These are phyloP conservation scores for Xylaria sp. DNA, from an alignment of 2,329 filamentous ascomycete species.

Conservation along the genomic window DNA sequence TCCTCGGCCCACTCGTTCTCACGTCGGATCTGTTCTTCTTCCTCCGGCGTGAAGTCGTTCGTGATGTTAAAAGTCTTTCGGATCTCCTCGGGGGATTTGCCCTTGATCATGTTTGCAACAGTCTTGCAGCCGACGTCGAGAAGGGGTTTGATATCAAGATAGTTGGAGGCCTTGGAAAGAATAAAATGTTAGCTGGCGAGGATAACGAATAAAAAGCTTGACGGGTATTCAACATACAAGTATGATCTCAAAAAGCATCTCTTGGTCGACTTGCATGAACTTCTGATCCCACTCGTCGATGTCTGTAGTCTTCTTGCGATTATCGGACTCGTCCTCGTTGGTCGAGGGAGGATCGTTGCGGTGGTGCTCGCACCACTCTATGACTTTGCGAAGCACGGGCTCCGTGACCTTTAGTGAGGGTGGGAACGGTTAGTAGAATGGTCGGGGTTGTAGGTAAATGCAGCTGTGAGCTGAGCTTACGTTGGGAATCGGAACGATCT, in stretches of 20 bases:
- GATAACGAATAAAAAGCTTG: not conserved
- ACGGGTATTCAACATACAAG: constrained; percentile 69
- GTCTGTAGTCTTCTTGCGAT: constrained; percentile 97
- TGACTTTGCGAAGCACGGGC: constrained; percentile 91
- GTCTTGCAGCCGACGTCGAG: constrained; percentile 99
- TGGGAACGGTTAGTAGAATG: constrained; percentile 30
- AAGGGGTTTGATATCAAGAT: constrained; percentile 97
- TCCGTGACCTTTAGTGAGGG: constrained; percentile 76
- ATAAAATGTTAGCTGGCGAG: constrained; percentile 12
- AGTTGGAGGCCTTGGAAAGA: constrained; percentile 83
- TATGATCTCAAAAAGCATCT: constrained; percentile 99
- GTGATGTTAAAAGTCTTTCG: constrained; percentile 99
- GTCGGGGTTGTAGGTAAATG: not conserved
- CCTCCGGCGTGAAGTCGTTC: constrained; percentile 98
- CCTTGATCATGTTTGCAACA: constrained; percentile 99
- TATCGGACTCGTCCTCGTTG: constrained; percentile 90
- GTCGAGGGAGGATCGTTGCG: constrained; percentile 84
- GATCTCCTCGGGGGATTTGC: constrained; percentile 98
- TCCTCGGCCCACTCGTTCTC: constrained; percentile 95
- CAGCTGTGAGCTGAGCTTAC: constrained; percentile 54
- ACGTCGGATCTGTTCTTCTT: constrained; percentile 95
- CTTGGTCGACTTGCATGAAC: constrained; percentile 99
- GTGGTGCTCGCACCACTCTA: constrained; percentile 98
- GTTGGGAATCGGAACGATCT: constrained; percentile 89
- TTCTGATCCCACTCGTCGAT: constrained; percentile 99